Conservation (phyloP, 2,329 filamentous ascomycete species). For the Stemphylium beticola region DNA sequence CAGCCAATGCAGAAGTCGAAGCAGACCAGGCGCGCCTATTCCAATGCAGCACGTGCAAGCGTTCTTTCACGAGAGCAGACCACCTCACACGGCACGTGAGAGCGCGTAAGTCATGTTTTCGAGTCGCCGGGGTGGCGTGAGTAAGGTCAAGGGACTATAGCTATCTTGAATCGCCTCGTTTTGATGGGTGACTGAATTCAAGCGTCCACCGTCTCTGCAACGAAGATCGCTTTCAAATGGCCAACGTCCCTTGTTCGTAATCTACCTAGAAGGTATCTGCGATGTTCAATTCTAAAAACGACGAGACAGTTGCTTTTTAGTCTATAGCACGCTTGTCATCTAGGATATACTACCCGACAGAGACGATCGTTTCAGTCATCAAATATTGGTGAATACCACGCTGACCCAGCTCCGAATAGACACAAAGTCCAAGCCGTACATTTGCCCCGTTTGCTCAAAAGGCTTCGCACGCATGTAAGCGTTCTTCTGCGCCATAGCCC, state of each 20-base stretch:
- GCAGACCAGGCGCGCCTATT: constrained; percentile 43
- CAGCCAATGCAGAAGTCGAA: constrained; percentile 25
- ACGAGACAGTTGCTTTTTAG: neutral
- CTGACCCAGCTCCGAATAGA: constrained; percentile 30
- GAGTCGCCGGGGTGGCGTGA: too few species aligned
- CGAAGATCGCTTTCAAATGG: neutral
- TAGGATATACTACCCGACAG: neutral
- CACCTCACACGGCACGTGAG: constrained; percentile 61
- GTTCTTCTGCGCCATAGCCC: neutral
- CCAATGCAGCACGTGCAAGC: constrained; percentile 60
- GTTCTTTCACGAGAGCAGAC: constrained; percentile 60
- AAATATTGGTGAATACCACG: neutral
- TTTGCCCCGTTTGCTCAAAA: constrained; percentile 55
- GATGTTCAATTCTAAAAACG: neutral
- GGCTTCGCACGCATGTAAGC: constrained; percentile 54
- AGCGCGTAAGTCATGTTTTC: constrained; percentile 48
- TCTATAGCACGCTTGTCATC: neutral
- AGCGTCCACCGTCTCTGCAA: neutral
- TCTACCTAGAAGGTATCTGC: neutral
- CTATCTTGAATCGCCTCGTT: neutral
- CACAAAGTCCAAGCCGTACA: constrained; percentile 54
- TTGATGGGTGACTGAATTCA: neutral
- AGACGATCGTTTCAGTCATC: neutral
- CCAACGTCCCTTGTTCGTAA: neutral
- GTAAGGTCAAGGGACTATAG: neutral